Conservation (phyloP, 139 green algal species). For the Raphidocelis subcapitata region DNA sequence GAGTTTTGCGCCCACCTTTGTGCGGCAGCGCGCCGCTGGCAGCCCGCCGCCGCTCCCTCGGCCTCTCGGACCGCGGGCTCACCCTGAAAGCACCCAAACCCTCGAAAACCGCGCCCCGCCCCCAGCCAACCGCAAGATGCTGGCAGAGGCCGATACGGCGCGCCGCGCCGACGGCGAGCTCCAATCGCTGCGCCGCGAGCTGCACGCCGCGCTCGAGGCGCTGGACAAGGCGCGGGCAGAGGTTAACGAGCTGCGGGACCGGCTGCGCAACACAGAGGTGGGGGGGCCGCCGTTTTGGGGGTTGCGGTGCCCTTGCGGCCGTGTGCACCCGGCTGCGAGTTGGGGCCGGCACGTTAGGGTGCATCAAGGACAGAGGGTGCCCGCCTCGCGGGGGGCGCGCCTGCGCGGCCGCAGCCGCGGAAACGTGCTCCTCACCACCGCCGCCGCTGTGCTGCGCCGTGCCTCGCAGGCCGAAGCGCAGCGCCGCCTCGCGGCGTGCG, state of each 20-base stretch:
- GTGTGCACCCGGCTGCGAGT: slow-evolving; percentile 1
- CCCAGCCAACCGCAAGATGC: not conserved
- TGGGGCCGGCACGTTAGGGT: slow-evolving; percentile 1
- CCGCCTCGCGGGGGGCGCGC: too few relatives aligned
- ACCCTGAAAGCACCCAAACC: not conserved
- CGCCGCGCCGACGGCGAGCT: slow-evolving; percentile 1
- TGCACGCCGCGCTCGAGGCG: not conserved
- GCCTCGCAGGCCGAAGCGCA: too few relatives aligned
- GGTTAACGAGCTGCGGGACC: slow-evolving; percentile 2
- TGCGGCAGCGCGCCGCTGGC: not conserved
- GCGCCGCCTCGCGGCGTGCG: too few relatives aligned
- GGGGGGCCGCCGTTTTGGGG: not conserved
- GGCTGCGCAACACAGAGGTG: not conserved
- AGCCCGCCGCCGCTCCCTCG: too few relatives aligned
- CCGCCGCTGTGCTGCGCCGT: too few relatives aligned
- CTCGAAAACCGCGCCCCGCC: not conserved
- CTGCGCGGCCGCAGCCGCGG: not conserved
- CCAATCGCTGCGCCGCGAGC: not conserved
- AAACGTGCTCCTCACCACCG: not conserved
- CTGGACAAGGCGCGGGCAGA: not conserved
- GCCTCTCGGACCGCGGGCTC: not conserved
- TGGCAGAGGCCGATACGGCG: slow-evolving; percentile 11
- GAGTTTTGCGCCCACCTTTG: not conserved
- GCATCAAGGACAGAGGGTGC: not conserved
- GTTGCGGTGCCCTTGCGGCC: too few relatives aligned